These are phyloP conservation scores for Diutina rugosa DNA, from an alignment of 1,139 yeast species.

Conservation along the genomic window DNA sequence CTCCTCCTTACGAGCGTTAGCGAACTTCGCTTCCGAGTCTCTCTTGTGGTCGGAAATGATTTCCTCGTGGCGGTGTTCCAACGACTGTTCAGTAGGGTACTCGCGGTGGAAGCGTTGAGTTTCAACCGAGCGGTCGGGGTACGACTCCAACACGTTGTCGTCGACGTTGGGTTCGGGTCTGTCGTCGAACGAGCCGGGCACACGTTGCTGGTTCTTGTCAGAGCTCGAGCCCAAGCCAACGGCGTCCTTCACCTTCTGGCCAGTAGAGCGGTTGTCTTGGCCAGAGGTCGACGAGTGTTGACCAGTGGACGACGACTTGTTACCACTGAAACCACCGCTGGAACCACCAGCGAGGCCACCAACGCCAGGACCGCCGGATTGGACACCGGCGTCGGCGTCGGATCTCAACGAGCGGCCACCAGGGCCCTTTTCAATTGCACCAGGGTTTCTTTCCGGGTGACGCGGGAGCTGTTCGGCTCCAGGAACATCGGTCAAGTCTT, in stretches of 20 bases:
- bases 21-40: neutral
- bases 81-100: neutral
- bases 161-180: neutral
- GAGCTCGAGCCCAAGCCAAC: neutral
- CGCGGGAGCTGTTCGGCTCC: neutral
- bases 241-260: neutral
- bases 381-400: neutral
- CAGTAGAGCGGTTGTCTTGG: neutral
- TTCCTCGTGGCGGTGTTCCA: neutral
- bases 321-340: too few species aligned
- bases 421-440: neutral
- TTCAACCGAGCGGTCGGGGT: neutral
- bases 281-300: neutral
- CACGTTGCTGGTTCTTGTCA: neutral
- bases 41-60: neutral
- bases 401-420: neutral
- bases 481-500: slow-evolving; percentile 1
- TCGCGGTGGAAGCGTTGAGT: neutral
- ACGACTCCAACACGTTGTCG: neutral
- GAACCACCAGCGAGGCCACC: neutral
- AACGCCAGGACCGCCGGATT: neutral
- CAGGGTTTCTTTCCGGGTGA: neutral
- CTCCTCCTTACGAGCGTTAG: neutral
- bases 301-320: neutral
- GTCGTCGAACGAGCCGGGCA: neutral